phyloP scores from a whole-genome alignment of 192 early-diverging fungal genomes.

The Phlyctochytrium planicorne region DNA sequence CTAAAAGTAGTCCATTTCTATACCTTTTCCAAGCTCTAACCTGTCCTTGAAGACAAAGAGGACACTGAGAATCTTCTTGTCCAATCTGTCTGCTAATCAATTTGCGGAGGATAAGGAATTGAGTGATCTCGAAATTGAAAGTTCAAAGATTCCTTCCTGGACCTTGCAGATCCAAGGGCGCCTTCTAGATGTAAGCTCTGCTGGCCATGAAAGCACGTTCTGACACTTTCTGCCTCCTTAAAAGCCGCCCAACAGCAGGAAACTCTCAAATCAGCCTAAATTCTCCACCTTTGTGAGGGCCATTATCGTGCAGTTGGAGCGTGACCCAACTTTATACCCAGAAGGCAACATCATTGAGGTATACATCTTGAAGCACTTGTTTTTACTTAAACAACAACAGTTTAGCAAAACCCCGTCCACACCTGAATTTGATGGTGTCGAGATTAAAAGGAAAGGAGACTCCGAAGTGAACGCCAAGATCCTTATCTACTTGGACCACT shows the following conservation, averaged over 20 bases:
- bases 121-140: constrained; percentile 36
- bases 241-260: constrained; percentile 52
- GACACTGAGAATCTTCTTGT: constrained; percentile 86
- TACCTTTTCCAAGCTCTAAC: background rate
- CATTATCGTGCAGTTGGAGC: constrained; percentile 81
- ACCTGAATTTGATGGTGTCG: constrained; percentile 81
- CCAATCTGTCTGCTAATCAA: constrained; percentile 75
- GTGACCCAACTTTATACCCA: constrained; percentile 72
- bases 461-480: constrained; percentile 78
- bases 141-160: constrained; percentile 71
- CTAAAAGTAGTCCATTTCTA: constrained; percentile 49
- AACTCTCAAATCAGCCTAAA: constrained; percentile 61
- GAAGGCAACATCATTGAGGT: constrained; percentile 80
- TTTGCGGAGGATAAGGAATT: constrained; percentile 27
- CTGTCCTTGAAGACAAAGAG: constrained; percentile 51
- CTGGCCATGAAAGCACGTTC: constrained; percentile 4
- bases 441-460: constrained; percentile 91
- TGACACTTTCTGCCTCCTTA: constrained; percentile 26
- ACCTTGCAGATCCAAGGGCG: constrained; percentile 88
- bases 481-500: constrained; percentile 71
- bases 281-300: constrained; percentile 85
- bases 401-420: constrained; percentile 55
- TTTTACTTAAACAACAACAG: constrained; percentile 21
- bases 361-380: background rate
- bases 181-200: constrained; percentile 76